Percentiles rank a stretch among this genome's conserved stretches.
These are phyloP conservation scores for Agaricus sinodeliciosus DNA, from an alignment of 768 basidiomycete genomes.

Conservation along the genomic window DNA sequence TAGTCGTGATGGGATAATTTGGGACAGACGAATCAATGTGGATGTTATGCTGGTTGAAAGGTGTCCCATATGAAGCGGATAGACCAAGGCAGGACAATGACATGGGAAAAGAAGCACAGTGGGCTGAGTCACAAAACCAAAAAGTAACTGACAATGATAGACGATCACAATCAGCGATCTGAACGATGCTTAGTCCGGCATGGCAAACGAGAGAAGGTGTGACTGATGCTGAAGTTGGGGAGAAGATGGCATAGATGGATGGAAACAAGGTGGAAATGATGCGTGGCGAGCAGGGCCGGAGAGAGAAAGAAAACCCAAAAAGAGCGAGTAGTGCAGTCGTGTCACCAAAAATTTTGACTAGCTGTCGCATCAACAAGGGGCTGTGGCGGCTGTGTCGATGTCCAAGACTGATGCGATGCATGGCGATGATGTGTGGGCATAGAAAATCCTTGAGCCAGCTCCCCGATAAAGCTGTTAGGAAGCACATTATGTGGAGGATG, in stretches of 20 bases:
- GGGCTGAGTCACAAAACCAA: slow-evolving; percentile 4
- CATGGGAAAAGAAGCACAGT: slow-evolving; percentile 1
- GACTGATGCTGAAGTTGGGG: not conserved
- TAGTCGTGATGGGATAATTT: not conserved
- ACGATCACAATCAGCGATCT: not conserved
- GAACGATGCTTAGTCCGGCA: not conserved
- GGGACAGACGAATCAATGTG: not conserved
- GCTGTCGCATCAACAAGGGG: slow-evolving; percentile 6
- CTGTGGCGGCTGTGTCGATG: slow-evolving; percentile 2
- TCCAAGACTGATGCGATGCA: slow-evolving; percentile 5
- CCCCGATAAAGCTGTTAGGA: not conserved
- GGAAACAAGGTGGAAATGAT: not conserved
- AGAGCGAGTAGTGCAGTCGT: not conserved
- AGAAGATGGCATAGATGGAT: not conserved
- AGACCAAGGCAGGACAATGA: not conserved
- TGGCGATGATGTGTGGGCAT: slow-evolving; percentile 2
- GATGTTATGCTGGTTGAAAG: not conserved
- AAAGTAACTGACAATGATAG: slow-evolving; percentile 4
- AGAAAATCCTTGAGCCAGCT: not conserved
- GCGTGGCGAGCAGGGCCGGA: not conserved
- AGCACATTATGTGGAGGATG: not conserved
- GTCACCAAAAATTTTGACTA: slow-evolving; percentile 7
- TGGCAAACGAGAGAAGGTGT: not conserved
- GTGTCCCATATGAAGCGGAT: not conserved
- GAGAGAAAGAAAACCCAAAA: not conserved